Percentiles rank a stretch among this genome's conserved stretches.
Conservation (phyloP, 148 eudicot genomes). For the Suaeda aralocaspica region DNA sequence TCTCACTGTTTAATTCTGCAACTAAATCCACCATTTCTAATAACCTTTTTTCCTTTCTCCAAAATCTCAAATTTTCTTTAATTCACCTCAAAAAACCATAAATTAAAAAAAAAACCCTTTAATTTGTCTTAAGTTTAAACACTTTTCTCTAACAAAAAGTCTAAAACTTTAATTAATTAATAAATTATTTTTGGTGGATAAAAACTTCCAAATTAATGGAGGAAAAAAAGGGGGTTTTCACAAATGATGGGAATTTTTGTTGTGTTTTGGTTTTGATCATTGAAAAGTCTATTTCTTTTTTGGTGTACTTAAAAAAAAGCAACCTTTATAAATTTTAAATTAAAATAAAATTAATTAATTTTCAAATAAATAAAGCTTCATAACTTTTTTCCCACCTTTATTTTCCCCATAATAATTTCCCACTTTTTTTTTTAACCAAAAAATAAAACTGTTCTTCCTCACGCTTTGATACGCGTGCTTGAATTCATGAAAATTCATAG, state of each 20-base stretch:
- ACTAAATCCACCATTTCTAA: conserved; percentile 36
- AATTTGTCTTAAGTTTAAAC: no score
- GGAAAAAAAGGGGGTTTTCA: neutral
- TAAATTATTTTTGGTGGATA: neutral
- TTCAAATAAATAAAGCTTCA: neutral
- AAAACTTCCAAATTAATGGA: neutral
- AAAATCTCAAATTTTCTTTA: neutral
- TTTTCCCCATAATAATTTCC: neutral
- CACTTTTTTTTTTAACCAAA: no score
- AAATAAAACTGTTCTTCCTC: conserved; percentile 21
- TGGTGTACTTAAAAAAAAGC: conserved; percentile 8
- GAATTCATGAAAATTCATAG: conserved; percentile 25
- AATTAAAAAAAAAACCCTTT: neutral
- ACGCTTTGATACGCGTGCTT: conserved; percentile 97
- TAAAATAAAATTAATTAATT: neutral
- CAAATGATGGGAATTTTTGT: conserved; percentile 11
- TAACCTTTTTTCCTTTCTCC: neutral
- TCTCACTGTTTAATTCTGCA: conserved; percentile 46
- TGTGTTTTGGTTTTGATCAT: conserved; percentile 16
- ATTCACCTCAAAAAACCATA: neutral
- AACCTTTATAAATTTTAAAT: conserved; percentile 21
- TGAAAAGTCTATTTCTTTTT: conserved; percentile 86
- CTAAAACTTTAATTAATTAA: neutral
- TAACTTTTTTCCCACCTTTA: neutral
- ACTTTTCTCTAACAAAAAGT: neutral